These are phyloP conservation scores for Starmerella gropengiesseri DNA, from an alignment of 805 yeast genomes.

Conservation along the genomic window DNA sequence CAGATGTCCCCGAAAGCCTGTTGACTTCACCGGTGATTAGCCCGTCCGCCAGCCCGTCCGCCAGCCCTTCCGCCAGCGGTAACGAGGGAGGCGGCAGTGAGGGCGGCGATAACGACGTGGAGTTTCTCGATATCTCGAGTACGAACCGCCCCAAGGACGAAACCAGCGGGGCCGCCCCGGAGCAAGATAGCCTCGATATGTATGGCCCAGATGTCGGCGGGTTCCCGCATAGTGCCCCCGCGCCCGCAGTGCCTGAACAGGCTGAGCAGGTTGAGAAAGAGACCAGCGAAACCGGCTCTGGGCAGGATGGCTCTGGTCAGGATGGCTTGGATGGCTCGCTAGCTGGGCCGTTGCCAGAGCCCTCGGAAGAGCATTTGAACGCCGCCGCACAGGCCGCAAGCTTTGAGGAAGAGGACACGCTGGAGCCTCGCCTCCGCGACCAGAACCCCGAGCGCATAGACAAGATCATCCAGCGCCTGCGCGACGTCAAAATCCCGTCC, in stretches of 20 bases:
- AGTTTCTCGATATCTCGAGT: constrained; percentile 20
- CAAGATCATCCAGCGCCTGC: constrained; percentile 20
- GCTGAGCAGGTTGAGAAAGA: too few species aligned
- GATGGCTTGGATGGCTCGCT: too few species aligned
- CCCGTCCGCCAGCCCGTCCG: constrained; percentile 39
- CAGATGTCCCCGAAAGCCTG: constrained; percentile 60
- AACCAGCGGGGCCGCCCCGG: too few species aligned
- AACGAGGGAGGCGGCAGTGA: constrained; percentile 1
- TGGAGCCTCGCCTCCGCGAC: constrained; percentile 17
- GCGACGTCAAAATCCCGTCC: constrained; percentile 68
- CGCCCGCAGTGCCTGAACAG: too few species aligned
- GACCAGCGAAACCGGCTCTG: too few species aligned
- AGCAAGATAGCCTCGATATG: too few species aligned
- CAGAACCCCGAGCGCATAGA: constrained; percentile 23
- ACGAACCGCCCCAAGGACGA: neutral
- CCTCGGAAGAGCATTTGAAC: neutral
- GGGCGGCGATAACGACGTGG: constrained; percentile 23
- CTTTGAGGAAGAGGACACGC: constrained; percentile 7
- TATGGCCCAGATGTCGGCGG: too few species aligned
- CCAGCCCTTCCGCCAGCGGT: constrained; percentile 14
- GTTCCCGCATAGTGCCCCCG: too few species aligned
- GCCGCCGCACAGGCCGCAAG: neutral
- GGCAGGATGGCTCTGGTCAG: too few species aligned
- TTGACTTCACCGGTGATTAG: constrained; percentile 82
- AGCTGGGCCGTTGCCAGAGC: too few species aligned